These are phyloP conservation scores for Lecanicillium sp. DNA, from an alignment of 2,329 filamentous ascomycete species.

Conservation along the genomic window DNA sequence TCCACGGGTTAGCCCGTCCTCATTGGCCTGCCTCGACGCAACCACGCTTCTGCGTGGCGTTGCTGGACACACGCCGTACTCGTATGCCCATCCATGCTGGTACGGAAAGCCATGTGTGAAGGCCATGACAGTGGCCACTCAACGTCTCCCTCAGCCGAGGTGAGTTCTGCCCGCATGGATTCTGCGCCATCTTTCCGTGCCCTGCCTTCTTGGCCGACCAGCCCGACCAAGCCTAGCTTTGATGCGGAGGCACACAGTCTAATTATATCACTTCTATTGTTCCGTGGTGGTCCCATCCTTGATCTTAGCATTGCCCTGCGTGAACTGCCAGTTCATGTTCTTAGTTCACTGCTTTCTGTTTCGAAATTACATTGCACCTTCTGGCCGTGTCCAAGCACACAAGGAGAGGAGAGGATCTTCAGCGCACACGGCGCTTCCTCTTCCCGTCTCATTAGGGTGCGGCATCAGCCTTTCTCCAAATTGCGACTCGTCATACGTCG, in stretches of 20 bases:
- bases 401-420: neutral
- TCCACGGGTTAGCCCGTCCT: neutral
- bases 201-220: constrained; percentile 8
- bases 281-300: constrained; percentile 13
- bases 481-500: constrained; percentile 9
- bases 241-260: constrained; percentile 12
- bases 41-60: neutral
- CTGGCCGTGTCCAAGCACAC: neutral
- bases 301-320: constrained; percentile 12
- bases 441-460: neutral
- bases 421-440: neutral
- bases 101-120: constrained; percentile 11
- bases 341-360: neutral
- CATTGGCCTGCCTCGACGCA: constrained; percentile 3
- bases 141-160: constrained; percentile 13
- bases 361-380: constrained; percentile 5
- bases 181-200: constrained; percentile 11
- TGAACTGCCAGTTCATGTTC: constrained; percentile 10
- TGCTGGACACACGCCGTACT: constrained; percentile 7
- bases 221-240: constrained; percentile 8
- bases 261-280: constrained; percentile 14
- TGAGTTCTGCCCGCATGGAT: constrained; percentile 11
- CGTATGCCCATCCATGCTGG: constrained; percentile 5
- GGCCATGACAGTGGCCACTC: constrained; percentile 4
- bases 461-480: constrained; percentile 4